Evolutionary conservation across 768 basidiomycete species (phyloP).

Genomic region (Chiua virens): DNA sequence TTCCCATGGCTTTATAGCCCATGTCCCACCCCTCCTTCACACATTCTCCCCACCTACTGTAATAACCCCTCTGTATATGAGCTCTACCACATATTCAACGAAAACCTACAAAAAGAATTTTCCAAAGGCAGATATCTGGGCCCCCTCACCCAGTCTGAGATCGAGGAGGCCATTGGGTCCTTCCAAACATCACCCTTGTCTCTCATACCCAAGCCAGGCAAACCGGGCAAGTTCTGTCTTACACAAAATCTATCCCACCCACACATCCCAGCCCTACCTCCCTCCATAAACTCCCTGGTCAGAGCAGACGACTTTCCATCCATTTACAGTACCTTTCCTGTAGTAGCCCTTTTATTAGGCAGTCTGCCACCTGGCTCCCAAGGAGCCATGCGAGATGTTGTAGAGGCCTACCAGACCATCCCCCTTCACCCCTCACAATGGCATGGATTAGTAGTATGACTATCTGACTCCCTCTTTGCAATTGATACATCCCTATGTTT

Average conservation of each 20-base stretch:
- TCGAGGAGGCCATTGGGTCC: slow-evolving; percentile 19
- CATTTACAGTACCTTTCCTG: neutral
- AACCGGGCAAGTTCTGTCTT: slow-evolving; percentile 16
- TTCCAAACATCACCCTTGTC: slow-evolving; percentile 32
- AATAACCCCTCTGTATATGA: neutral
- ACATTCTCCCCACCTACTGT: neutral
- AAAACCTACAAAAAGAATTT: neutral
- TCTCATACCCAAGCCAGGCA: slow-evolving; percentile 29
- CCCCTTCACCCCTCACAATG: slow-evolving; percentile 35
- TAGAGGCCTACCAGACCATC: slow-evolving; percentile 20
- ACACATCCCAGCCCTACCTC: neutral
- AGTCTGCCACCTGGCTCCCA: neutral
- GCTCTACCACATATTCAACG: neutral
- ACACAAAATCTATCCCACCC: slow-evolving; percentile 34
- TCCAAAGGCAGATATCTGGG: neutral
- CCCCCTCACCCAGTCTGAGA: slow-evolving; percentile 6
- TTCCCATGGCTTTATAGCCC: neutral
- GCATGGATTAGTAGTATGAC: slow-evolving; percentile 32
- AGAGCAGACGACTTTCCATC: slow-evolving; percentile 6
- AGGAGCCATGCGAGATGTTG: neutral
- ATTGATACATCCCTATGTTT: neutral
- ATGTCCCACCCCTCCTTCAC: neutral
- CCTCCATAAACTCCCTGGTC: slow-evolving; percentile 38
- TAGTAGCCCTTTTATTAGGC: neutral
- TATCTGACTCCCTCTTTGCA: slow-evolving; percentile 12